Base-by-base conservation (phyloP, 2,329 filamentous ascomycete genomes). In the Scedosporium apiospermum region DNA sequence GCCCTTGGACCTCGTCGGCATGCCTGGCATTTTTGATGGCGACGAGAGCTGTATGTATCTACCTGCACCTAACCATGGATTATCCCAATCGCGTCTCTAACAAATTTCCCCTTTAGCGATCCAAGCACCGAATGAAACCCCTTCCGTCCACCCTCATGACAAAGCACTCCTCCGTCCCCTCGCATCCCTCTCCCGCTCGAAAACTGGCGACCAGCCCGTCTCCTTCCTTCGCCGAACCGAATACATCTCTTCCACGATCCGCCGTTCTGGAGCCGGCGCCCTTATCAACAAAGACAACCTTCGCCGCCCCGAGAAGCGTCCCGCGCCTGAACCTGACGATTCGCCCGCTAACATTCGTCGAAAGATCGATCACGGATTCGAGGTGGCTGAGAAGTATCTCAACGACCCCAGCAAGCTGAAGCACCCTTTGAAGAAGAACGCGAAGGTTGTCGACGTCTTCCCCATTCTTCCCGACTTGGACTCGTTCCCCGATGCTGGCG, bases 171-270 rank as follows among this genome's bases (percentile, higher is more conserved):
- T 99, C 65, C 86, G 91, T 71, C 89, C 91, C 5, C 85, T 96
- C 42, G 86, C 91, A 42, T 87, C 91, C 58, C 83, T 99, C 23
- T 92, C 91, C 68, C 96, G 96, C 75, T 88, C 88, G 55, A 90
- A 90, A 68, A 83, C 86, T 51, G 85, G 85, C 65, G 89, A 91
- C 65, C 82, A 88, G 18, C 88, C 88, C 66, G 91, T 96, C 62
- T 96, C 91, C 66, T 99, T 99, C 82, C 83, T 99, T 68, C 91
- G 95, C 63, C 87, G 93, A 70, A 98, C 95, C 63, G 95, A 99
- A 75, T 98, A 98, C 77, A 97, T 96, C 70, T 90, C 90, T 10
- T 84, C 83, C 3, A 78, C 77, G 34, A 85, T 84, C 27, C 62
- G 62, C 4, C 62, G 61, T 30, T 51, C 67, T 6, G 63, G 63